Evolutionary conservation across 495 filamentous ascomycete species (phyloP), one percentile per base, ranked within the genome.

Genomic region (Lophium mytilinum): DNA sequence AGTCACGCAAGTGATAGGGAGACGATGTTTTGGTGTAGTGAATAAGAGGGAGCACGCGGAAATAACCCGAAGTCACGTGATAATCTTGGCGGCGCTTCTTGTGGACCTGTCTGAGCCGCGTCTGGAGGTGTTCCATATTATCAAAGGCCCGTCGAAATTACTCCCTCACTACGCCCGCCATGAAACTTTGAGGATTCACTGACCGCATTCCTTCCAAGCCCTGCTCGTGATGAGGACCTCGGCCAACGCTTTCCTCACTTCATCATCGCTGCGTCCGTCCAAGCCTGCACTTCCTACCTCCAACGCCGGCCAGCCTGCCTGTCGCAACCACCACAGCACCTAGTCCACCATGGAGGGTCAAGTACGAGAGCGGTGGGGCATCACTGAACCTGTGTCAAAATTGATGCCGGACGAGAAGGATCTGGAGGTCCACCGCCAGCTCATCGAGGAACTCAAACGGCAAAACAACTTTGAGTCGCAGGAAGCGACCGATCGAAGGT

Each of bases 381-480:
- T 92, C 30, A 96, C 92, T 18, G 83, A 84, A 55, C 86, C 93
- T 17, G 89, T 98, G 42, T 93, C 90, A 6, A 78, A 74, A 14
- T 78, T 75, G 0, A 74, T 88, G 15, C 94, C 94, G 12, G 90
- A 87, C 12, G 75, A 83, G 40, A 72, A 76, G 30, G 91, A 98
- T 64, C 78, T 87, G 40, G 76, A 81, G 56, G 78, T 85, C 14
- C 91, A 89, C 66, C 81, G 88, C 55, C 77, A 83, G 43, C 81
- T 98, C 37, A 79, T 94, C 41, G 80, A 84, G 15, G 90, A 95
- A 69, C 73, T 98, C 53, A 85, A 85, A 68, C 77, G 78, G 11
- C 88, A 96, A 69, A 90, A 95, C 71, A 95, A 92, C 53, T 98
- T 96, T 62, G 92, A 97, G 68, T 80, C 77, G 36, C 75, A 79